Evolutionary conservation across 257 asterid species (phyloP), one percentile per base, ranked within the genome.

Genomic region (Solanum habrochaites): DNA sequence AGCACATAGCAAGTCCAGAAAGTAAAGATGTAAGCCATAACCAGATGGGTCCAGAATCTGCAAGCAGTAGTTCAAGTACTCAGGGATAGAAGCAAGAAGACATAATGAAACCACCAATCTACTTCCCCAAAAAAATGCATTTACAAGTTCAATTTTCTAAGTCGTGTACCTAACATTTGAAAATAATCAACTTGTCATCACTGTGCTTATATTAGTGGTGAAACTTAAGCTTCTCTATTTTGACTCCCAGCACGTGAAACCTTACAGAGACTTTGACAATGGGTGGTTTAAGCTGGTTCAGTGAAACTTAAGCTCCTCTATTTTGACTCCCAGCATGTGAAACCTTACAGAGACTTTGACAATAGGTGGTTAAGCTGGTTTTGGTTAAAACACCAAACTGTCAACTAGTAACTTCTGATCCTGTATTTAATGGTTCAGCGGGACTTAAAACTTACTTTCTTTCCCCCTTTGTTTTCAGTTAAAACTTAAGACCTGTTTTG

Each of bases 1-100:
- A 96, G 90, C 67, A 91, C 89, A 91, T 92, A 95, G 89, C 97
- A 95, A 64, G 98, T 94, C 99, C 99, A 96, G 87, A 95, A 87
- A 72, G 98, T 93, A 86, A 96, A 93, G 83, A 88, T 93, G 91
- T 96, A 96, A 71, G 99, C 97, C 98, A 95, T 92, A 80, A 95
- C 91, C 72, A 96, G 73, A 88, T 96, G 98, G 89, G 98, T 90
- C 98, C 99, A 96, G 86, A 96, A 95, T 94, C 98, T 96, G 96
- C 87, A 86, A 72, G 85, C 49, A 21, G 39, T 85, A 86, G 71
- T 69, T 39, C 42, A 86, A 87, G 83, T 42, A 75, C 87, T 85
- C 83, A 43, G 82, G 70, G 66, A 47, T 6, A 81, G 64, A 83
- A 64, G 84, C 83, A 85, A 87, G 74, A 35, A 27, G 52, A n/a